Base-by-base conservation (phyloP, 257 asterid genomes). In the Misopates orontium region DNA sequence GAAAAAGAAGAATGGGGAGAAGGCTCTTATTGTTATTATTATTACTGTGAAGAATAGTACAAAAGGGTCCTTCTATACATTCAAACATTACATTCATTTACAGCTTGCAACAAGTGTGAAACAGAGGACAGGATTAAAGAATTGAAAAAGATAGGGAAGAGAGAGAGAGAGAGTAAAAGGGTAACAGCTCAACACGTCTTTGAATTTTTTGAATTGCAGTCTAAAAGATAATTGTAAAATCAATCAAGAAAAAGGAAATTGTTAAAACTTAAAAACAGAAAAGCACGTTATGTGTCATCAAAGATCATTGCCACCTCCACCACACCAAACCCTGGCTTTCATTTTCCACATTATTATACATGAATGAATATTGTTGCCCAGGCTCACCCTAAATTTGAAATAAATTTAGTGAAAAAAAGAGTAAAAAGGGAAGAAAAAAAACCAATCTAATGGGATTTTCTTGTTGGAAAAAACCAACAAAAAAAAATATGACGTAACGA, bases 121-220 rank as follows among this genome's bases (percentile, higher is more conserved):
- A 48, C 58, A 71, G 58, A 75, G 24, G 36, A 21, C 62, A 66
- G 54, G 14, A 61, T 69, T 54, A 64, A 67, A 59, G 8, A 63
- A 68, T 58, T 66, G 9, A 8, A 5, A 45, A 70, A 56, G 40
- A 64, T 45, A 65, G 57, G 45, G 74, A 21, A 58, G 6, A 60
- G 69, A 40, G 64, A 10, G 60, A 56, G 51, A 17, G 18, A 48
- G 15, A 28, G 36, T 28, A 28, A 44, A 64, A 59, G 60, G 70
- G 39, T n/a, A 58, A 82, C 82, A 78, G 77, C 84, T 73, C 84
- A 71, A 76, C 87, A 73, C 82, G 82, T 75, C 58, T 78, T 78
- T 73, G 64, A 60, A 58, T 66, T 51, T 68, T 64, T 61, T 66
- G 25, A 28, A 2, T 28, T 28, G 36, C 61, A 15, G 51, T 51